These are phyloP conservation scores for Pulveroboletus sp. DNA, from an alignment of 768 basidiomycete species.

Conservation along the genomic window DNA sequence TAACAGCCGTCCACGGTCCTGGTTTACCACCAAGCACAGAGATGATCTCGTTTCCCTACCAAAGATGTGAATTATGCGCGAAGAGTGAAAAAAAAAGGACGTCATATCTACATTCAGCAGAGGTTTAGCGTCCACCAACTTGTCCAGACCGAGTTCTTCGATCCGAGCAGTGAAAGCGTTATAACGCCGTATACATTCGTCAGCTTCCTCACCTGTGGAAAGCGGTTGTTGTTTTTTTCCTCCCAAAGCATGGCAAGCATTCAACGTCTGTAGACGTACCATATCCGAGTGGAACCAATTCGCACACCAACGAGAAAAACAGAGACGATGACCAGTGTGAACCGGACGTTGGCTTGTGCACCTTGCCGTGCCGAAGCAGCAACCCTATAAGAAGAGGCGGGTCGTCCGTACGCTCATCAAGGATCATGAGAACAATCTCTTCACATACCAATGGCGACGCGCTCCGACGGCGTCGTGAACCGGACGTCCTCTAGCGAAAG, in stretches of 20 bases:
- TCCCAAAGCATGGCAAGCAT: neutral
- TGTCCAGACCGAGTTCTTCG: slow-evolving; percentile 55
- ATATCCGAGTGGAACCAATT: slow-evolving; percentile 56
- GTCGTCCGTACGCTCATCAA: neutral
- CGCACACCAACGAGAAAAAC: slow-evolving; percentile 70
- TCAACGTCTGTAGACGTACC: slow-evolving; percentile 18
- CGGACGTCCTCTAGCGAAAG: slow-evolving; percentile 29
- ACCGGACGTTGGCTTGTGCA: slow-evolving; percentile 61
- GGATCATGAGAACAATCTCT: neutral
- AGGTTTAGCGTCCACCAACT: slow-evolving; percentile 62
- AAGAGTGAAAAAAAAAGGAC: neutral
- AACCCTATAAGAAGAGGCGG: slow-evolving; percentile 41
- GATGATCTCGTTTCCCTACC: slow-evolving; percentile 69
- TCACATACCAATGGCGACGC: slow-evolving; percentile 54
- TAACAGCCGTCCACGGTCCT: slow-evolving; percentile 66
- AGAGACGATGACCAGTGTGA: slow-evolving; percentile 68
- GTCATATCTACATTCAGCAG: slow-evolving; percentile 66
- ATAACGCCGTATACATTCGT: slow-evolving; percentile 53
- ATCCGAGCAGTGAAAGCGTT: slow-evolving; percentile 59
- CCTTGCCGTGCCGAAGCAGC: slow-evolving; percentile 57
- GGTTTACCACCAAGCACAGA: slow-evolving; percentile 50
- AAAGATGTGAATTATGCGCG: neutral
- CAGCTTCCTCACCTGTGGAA: slow-evolving; percentile 40
- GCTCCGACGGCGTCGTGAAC: slow-evolving; percentile 40
- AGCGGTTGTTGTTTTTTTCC: neutral